A percentile compares a stretch with the other conserved stretches of the same genome.
phyloP scores from a whole-genome alignment of 2,329 filamentous ascomycete species.

The Stemphylium beticola region DNA sequence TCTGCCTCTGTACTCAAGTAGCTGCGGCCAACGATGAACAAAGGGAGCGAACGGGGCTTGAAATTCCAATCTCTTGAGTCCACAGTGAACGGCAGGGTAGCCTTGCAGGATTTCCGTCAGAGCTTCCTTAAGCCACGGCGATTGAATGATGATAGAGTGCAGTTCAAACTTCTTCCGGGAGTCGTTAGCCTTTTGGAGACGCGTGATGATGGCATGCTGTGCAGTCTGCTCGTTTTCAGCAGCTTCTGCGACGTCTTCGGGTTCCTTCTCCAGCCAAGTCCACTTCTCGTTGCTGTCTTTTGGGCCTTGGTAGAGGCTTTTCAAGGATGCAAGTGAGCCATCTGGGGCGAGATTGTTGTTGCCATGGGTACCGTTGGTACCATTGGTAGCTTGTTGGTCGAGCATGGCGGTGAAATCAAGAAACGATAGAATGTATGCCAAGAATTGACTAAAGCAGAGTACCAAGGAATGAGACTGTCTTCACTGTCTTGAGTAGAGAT shows the following conservation, averaged over 20 bases:
- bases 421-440: neutral
- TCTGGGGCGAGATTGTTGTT: slow-evolving; percentile 6
- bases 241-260: slow-evolving; percentile 14
- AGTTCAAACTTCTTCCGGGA: too few species aligned
- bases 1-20: too few species aligned
- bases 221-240: too few species aligned
- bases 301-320: slow-evolving; percentile 31
- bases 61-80: too few species aligned
- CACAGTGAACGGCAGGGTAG: too few species aligned
- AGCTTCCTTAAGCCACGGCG: too few species aligned
- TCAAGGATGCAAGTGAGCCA: slow-evolving; percentile 27
- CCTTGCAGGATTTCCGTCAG: too few species aligned
- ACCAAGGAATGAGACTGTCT: neutral
- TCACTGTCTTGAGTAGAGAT: neutral
- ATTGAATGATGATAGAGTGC: too few species aligned
- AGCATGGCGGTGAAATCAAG: slow-evolving; percentile 1
- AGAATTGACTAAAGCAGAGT: neutral
- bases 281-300: slow-evolving; percentile 21
- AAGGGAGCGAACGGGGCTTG: too few species aligned
- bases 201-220: too few species aligned
- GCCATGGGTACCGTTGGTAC: neutral
- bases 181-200: too few species aligned
- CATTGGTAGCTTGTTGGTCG: slow-evolving; percentile 2
- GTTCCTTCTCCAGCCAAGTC: slow-evolving; percentile 36
- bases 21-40: too few species aligned